A percentile compares a stretch with the other conserved stretches of the same genome.
These are phyloP conservation scores for Podospora bellae-mahoneyi DNA, from an alignment of 495 filamentous ascomycete species.

Conservation along the genomic window DNA sequence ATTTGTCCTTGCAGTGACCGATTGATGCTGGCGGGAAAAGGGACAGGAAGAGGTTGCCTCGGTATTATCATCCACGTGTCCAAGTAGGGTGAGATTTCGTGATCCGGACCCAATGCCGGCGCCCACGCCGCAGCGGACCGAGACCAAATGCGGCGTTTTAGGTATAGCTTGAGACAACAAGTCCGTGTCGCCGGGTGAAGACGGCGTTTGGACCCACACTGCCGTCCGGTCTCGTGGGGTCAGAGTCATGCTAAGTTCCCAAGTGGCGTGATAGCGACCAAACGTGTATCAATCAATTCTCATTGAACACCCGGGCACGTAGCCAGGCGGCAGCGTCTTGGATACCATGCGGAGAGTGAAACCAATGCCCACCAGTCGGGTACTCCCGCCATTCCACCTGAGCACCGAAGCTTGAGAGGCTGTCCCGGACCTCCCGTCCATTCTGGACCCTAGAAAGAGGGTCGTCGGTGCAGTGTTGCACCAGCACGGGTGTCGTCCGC, in stretches of 20 bases:
- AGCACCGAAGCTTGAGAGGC: conserved; percentile 38
- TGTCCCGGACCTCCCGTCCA: conserved; percentile 41
- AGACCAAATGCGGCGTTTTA: conserved; percentile 18
- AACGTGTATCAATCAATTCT: neutral
- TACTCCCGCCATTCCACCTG: conserved; percentile 50
- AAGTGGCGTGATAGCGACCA: neutral
- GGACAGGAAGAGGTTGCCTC: neutral
- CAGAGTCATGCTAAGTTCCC: neutral
- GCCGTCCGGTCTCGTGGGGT: neutral
- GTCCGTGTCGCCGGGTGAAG: conserved; percentile 1
- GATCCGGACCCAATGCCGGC: neutral
- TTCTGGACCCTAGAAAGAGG: conserved; percentile 43
- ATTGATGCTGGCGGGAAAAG: neutral
- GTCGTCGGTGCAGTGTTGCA: conserved; percentile 53
- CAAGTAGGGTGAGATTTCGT: neutral
- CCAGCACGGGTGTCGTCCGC: conserved; percentile 42
- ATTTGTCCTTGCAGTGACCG: neutral
- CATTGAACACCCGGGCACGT: neutral
- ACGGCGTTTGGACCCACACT: neutral
- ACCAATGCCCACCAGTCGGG: conserved; percentile 53
- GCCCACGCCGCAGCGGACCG: neutral
- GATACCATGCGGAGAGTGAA: conserved; percentile 47
- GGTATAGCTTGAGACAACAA: conserved; percentile 12
- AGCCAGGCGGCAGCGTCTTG: conserved; percentile 41
- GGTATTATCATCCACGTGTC: conserved; percentile 41